These are phyloP conservation scores for Aspergillus piperis DNA, from an alignment of 2,329 filamentous ascomycete species.

Conservation along the genomic window DNA sequence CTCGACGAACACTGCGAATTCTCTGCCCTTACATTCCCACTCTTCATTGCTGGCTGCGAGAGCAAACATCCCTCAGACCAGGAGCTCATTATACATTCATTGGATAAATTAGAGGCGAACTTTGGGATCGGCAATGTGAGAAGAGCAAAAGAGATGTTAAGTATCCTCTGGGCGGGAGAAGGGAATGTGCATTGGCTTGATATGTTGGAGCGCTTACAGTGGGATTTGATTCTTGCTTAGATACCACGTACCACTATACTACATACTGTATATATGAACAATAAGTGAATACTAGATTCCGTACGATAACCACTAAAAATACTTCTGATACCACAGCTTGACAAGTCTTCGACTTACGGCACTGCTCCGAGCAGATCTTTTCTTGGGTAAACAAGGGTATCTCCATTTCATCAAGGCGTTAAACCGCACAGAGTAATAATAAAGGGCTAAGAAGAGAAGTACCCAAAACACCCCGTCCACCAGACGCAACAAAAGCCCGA, in stretches of 20 bases:
- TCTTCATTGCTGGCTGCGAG: constrained; percentile 41
- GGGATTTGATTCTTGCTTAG: constrained; percentile 38
- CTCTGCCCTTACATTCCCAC: constrained; percentile 41
- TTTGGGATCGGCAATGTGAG: constrained; percentile 41
- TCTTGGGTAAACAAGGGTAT: neutral
- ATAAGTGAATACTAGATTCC: too few relatives aligned
- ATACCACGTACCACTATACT: neutral
- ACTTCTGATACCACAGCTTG: too few relatives aligned
- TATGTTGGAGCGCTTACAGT: constrained; percentile 33
- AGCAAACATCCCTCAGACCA: constrained; percentile 25
- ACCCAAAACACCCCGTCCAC: neutral
- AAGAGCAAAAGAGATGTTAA: constrained; percentile 35
- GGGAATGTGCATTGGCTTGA: constrained; percentile 34
- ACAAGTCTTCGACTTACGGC: too few relatives aligned
- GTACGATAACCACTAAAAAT: too few relatives aligned
- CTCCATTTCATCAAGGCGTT: constrained; percentile 5
- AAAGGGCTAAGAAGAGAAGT: neutral
- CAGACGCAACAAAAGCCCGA: neutral
- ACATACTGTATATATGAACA: too few relatives aligned
- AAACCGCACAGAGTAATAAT: neutral
- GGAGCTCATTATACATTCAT: constrained; percentile 27
- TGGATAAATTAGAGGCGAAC: constrained; percentile 34
- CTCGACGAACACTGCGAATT: constrained; percentile 39
- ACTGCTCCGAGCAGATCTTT: too few relatives aligned
- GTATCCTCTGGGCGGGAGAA: constrained; percentile 29